Evolutionary conservation across 1,284 basidiomycete species (phyloP).

Genomic region (Ceratobasidium sp.): DNA sequence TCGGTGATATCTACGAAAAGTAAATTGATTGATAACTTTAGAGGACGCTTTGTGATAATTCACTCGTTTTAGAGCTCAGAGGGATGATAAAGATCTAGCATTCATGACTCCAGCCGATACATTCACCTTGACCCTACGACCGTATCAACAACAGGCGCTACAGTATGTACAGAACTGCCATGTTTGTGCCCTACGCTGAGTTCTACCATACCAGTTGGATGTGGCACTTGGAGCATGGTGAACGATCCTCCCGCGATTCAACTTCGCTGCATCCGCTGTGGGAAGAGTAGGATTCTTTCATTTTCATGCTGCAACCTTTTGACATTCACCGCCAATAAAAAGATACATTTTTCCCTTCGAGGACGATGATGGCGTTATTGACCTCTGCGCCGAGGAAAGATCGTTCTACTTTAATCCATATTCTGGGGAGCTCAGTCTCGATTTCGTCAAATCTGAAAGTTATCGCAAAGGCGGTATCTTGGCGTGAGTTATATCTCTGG

Average conservation of each 20-base stretch:
- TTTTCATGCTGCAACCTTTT: background rate
- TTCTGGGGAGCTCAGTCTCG: constrained; percentile 91
- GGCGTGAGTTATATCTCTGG: constrained; percentile 64
- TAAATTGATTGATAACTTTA: constrained; percentile 49
- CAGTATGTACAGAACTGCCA: constrained; percentile 54
- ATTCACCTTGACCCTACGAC: constrained; percentile 81
- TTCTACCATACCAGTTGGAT: constrained; percentile 74
- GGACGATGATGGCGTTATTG: constrained; percentile 62
- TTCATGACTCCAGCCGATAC: constrained; percentile 84
- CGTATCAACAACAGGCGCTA: constrained; percentile 95
- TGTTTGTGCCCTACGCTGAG: background rate
- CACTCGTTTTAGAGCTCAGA: constrained; percentile 72
- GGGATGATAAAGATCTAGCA: constrained; percentile 75
- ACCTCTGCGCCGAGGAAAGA: constrained; percentile 71
- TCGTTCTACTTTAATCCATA: constrained; percentile 90
- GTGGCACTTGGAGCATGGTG: constrained; percentile 82
- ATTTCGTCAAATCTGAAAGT: constrained; percentile 84
- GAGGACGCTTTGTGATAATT: constrained; percentile 39
- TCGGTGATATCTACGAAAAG: constrained; percentile 84
- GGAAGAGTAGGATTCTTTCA: constrained; percentile 75
- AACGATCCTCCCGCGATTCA: constrained; percentile 69
- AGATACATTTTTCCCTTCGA: constrained; percentile 75
- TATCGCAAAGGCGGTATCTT: constrained; percentile 86
- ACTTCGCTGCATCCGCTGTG: constrained; percentile 91
- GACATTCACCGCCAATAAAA: background rate